Conservation (phyloP, 1,284 basidiomycete genomes). For the Tilletia indica region DNA sequence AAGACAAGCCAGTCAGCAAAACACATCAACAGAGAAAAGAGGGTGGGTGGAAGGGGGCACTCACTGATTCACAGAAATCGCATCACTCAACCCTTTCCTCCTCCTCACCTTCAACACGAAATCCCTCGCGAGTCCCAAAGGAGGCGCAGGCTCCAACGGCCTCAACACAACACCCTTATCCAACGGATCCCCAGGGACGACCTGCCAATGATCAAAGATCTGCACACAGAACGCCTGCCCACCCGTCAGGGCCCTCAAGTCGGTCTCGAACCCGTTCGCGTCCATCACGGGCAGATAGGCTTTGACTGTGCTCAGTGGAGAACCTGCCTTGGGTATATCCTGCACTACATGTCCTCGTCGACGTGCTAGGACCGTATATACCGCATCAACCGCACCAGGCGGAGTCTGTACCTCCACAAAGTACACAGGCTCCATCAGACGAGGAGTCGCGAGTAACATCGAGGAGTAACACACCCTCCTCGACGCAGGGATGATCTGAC, state of each 20-base stretch:
- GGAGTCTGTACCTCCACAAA: conserved; percentile 97
- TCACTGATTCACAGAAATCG: background rate
- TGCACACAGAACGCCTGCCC: conserved; percentile 96
- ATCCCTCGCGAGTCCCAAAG: conserved; percentile 73
- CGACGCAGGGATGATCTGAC: conserved; percentile 96
- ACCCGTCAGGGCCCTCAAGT: conserved; percentile 91
- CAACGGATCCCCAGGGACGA: conserved; percentile 95
- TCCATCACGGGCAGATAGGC: conserved; percentile 97
- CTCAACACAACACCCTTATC: conserved; percentile 91
- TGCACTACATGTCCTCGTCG: conserved; percentile 96
- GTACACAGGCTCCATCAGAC: conserved; percentile 85
- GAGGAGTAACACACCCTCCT: conserved; percentile 98
- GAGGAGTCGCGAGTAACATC: conserved; percentile 72
- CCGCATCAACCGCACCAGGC: conserved; percentile 94
- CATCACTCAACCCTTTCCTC: conserved; percentile 66
- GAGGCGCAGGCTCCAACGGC: conserved; percentile 93
- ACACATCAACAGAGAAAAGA: conserved; percentile 30
- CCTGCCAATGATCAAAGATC: conserved; percentile 96
- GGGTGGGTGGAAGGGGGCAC: too few species aligned
- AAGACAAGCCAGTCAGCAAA: conserved; percentile 29
- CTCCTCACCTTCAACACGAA: conserved; percentile 92
- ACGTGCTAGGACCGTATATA: conserved; percentile 94
- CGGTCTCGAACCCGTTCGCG: conserved; percentile 97
- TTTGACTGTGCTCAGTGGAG: conserved; percentile 93
- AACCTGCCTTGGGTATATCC: conserved; percentile 94